Percentiles rank a stretch among this genome's conserved stretches.
Conservation (phyloP, 176 grass and related monocot genomes). For the Miscanthus lutarioriparius region DNA sequence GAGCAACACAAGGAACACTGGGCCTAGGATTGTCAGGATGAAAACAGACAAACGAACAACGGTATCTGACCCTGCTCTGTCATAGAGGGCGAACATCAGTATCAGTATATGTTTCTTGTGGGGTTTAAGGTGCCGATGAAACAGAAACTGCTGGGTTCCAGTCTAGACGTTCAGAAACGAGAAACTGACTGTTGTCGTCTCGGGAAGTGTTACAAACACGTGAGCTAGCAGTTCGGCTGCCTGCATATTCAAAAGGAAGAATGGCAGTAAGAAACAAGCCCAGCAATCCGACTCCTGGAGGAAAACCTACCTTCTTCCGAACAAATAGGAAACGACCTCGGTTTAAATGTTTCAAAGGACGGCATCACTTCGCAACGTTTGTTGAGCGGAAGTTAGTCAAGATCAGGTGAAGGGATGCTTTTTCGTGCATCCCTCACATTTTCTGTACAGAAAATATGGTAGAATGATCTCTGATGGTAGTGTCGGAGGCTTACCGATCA, state of each 20-base stretch:
- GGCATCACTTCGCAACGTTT: neutral
- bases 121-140: neutral
- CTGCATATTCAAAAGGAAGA: neutral
- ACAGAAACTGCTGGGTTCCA: neutral
- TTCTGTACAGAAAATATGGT: constrained; percentile 34
- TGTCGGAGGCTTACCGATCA: neutral
- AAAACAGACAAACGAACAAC: constrained; percentile 59
- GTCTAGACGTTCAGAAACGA: neutral
- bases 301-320: neutral
- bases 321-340: neutral
- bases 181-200: neutral
- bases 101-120: neutral
- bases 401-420: neutral
- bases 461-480: neutral
- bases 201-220: neutral
- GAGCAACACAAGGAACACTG: constrained; percentile 21
- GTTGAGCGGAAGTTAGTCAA: neutral
- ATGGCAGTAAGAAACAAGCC: constrained; percentile 8
- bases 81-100: neutral
- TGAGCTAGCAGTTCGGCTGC: neutral
- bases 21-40: constrained; percentile 39
- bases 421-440: neutral
- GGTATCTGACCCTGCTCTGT: constrained; percentile 22
- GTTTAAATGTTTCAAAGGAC: neutral
- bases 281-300: neutral